These are phyloP conservation scores for Pouteria glomerata DNA, from an alignment of 148 eudicot species.

Conservation along the genomic window DNA sequence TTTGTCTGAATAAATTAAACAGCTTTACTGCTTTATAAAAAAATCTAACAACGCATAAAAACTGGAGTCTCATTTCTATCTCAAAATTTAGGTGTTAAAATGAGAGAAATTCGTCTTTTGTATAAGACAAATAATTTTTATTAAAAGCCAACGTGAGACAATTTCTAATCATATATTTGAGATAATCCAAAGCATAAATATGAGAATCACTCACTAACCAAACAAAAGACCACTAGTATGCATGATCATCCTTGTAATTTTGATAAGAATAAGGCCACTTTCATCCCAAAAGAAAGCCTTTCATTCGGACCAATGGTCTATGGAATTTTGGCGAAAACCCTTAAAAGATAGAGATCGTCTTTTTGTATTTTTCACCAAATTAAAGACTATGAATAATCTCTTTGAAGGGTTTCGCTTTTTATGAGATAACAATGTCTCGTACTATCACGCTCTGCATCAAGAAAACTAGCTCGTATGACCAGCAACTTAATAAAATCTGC, in stretches of 20 bases:
- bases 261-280: constrained; percentile 24
- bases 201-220: background rate
- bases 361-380: constrained; percentile 22
- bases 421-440: constrained; percentile 18
- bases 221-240: background rate
- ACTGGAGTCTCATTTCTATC: too few relatives aligned
- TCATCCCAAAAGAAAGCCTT: constrained; percentile 15
- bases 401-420: constrained; percentile 10
- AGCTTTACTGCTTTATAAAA: too few relatives aligned
- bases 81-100: too few relatives aligned
- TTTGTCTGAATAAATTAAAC: too few relatives aligned
- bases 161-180: too few relatives aligned
- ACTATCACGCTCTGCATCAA: background rate
- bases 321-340: constrained; percentile 9
- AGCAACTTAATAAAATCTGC: background rate
- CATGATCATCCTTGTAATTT: too few relatives aligned
- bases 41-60: too few relatives aligned
- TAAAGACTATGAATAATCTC: constrained; percentile 20
- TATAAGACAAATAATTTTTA: too few relatives aligned
- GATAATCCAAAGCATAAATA: background rate
- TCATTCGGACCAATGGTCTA: background rate
- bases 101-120: too few relatives aligned
- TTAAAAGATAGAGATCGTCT: constrained; percentile 5
- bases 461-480: background rate
- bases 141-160: too few relatives aligned